phyloP scores from a whole-genome alignment of 2,329 filamentous ascomycete species.

The Neophaeococcomyces aloes region DNA sequence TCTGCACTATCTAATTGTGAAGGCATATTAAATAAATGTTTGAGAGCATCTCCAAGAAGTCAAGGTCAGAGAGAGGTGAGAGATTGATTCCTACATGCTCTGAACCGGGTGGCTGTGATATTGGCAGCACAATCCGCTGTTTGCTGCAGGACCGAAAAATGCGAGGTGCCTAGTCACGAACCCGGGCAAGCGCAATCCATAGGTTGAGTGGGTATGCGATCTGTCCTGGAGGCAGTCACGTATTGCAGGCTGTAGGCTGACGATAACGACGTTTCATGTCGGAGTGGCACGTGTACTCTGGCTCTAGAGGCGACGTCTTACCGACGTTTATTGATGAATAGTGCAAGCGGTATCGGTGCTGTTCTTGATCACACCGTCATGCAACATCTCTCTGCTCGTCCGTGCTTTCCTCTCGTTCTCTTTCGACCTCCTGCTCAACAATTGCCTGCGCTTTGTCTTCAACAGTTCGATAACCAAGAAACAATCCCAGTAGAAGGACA shows the following conservation, averaged over 20 bases:
- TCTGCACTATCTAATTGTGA: constrained; percentile 24
- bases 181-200: too few relatives aligned
- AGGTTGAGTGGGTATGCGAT: too few relatives aligned
- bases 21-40: constrained; percentile 20
- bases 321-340: too few relatives aligned
- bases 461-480: constrained; percentile 13
- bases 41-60: constrained; percentile 10
- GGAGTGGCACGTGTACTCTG: too few relatives aligned
- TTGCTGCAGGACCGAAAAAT: too few relatives aligned
- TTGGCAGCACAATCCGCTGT: neutral
- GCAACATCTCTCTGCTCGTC: neutral
- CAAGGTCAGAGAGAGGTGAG: neutral
- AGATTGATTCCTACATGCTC: neutral
- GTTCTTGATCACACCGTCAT: neutral
- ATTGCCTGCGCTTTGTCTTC: constrained; percentile 10
- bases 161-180: too few relatives aligned
- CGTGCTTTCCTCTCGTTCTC: constrained; percentile 1
- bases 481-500: constrained; percentile 25
- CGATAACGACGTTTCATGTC: too few relatives aligned
- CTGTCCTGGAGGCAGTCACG: too few relatives aligned
- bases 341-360: too few relatives aligned
- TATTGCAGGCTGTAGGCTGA: too few relatives aligned
- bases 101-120: neutral
- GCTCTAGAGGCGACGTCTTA: too few relatives aligned
- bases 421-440: neutral